These are phyloP conservation scores for Beauveria brongniartii DNA, from an alignment of 2,329 filamentous ascomycete genomes.

Conservation along the genomic window DNA sequence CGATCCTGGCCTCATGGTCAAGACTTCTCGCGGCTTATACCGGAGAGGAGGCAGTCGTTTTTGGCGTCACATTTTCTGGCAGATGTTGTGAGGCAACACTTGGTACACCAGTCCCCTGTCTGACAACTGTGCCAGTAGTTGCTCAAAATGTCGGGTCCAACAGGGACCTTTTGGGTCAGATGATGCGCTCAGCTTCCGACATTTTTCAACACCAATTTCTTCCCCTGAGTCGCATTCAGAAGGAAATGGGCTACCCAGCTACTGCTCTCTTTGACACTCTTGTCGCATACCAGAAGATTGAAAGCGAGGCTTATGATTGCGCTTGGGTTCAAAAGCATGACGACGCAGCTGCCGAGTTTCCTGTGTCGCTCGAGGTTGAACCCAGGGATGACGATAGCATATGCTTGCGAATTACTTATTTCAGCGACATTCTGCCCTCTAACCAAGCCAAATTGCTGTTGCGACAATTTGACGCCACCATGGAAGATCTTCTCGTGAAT, in stretches of 20 bases:
- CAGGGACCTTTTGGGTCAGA: slow-evolving; percentile 46
- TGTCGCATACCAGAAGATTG: slow-evolving; percentile 68
- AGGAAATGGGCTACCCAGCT: slow-evolving; percentile 57
- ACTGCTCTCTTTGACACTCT: slow-evolving; percentile 73
- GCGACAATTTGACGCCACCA: slow-evolving; percentile 59
- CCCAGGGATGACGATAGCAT: slow-evolving; percentile 41
- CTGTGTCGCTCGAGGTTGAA: slow-evolving; percentile 73
- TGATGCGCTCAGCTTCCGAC: slow-evolving; percentile 57
- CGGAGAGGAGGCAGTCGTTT: slow-evolving; percentile 65
- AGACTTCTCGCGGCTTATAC: slow-evolving; percentile 66
- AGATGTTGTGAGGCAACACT: slow-evolving; percentile 54
- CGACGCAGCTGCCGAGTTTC: slow-evolving; percentile 64
- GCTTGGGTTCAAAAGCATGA: slow-evolving; percentile 59
- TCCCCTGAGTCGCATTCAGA: slow-evolving; percentile 64
- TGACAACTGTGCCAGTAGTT: slow-evolving; percentile 70
- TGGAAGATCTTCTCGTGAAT: slow-evolving; percentile 50
- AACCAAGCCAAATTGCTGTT: slow-evolving; percentile 62
- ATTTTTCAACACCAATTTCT: slow-evolving; percentile 64
- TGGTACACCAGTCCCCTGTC: slow-evolving; percentile 63
- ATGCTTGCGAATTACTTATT: slow-evolving; percentile 57
- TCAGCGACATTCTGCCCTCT: slow-evolving; percentile 54
- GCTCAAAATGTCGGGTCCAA: slow-evolving; percentile 49
- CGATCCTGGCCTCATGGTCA: slow-evolving; percentile 72
- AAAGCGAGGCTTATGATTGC: slow-evolving; percentile 16
- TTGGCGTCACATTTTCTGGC: slow-evolving; percentile 75